A percentile compares a stretch with the other conserved stretches of the same genome.
Conservation (phyloP, 2,329 filamentous ascomycete species). For the Neonectria hederae region DNA sequence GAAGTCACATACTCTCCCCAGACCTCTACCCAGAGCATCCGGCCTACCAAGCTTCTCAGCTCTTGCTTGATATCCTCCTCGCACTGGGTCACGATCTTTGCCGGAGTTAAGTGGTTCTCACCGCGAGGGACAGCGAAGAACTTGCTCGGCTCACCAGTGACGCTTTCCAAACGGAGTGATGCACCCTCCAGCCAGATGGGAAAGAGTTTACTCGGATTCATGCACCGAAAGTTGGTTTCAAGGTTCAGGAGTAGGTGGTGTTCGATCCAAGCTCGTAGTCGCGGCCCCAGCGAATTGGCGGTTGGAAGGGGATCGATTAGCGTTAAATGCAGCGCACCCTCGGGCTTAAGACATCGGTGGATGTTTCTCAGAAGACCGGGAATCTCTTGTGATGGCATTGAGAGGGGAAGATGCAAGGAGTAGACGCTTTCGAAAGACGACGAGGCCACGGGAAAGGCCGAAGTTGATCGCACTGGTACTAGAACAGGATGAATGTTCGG, state of each 20-base stretch:
- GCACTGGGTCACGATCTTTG: conserved; percentile 35
- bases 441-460: conserved; percentile 50
- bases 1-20: conserved; percentile 65
- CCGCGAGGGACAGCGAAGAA: conserved; percentile 57
- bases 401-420: conserved; percentile 50
- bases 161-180: conserved; percentile 58
- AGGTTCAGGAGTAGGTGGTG: conserved; percentile 68
- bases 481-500: conserved; percentile 53
- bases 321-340: conserved; percentile 66
- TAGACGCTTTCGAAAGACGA: conserved; percentile 60
- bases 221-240: conserved; percentile 66
- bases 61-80: conserved; percentile 52
- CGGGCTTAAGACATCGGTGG: conserved; percentile 62
- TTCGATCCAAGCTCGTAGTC: conserved; percentile 69
- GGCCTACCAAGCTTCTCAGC: conserved; percentile 62
- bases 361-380: conserved; percentile 65
- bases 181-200: conserved; percentile 68
- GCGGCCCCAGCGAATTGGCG: conserved; percentile 63
- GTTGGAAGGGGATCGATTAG: conserved; percentile 72
- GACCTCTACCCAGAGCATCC: conserved; percentile 68
- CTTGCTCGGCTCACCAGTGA: conserved; percentile 57
- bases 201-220: conserved; percentile 66
- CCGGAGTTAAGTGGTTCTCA: conserved; percentile 26
- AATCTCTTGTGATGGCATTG: conserved; percentile 66
- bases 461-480: conserved; percentile 50